Percentiles rank a stretch among this genome's conserved stretches.
Evolutionary conservation across 208 protist species (phyloP).

Genomic region (Trypanosoma theileri): DNA sequence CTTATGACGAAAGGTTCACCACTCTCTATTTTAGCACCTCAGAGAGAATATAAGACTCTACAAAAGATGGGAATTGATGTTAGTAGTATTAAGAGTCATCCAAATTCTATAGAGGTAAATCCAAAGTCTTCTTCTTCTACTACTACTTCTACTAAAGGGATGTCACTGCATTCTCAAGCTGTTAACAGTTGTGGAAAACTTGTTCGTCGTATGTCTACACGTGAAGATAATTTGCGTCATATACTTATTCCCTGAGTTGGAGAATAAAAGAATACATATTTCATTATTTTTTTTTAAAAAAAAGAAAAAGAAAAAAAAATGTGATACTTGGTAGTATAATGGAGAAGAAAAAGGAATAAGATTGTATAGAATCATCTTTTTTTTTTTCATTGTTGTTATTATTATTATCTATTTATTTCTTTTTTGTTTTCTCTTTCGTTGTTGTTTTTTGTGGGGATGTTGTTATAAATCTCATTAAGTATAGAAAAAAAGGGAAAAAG

Average conservation of each 20-base stretch:
- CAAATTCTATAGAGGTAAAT: background rate
- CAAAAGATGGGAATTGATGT: conserved; percentile 6
- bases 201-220: conserved; percentile 56
- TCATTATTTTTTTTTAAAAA: conserved; percentile 1
- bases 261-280: background rate
- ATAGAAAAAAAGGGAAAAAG: no score
- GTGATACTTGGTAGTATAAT: background rate
- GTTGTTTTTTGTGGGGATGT: no score
- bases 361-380: no score
- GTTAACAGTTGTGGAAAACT: conserved; percentile 52
- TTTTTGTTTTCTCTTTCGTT: no score
- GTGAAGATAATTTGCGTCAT: conserved; percentile 81
- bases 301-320: conserved; percentile 3
- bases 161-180: conserved; percentile 47
- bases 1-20: conserved; percentile 9
- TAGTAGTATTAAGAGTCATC: conserved; percentile 1
- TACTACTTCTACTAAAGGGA: background rate
- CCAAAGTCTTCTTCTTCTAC: background rate
- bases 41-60: conserved; percentile 8
- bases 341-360: no score
- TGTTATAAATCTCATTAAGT: no score
- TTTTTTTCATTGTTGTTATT: no score
- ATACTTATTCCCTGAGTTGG: conserved; percentile 42
- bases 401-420: no score
- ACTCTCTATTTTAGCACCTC: conserved; percentile 17